Conservation (phyloP, 2,329 filamentous ascomycete genomes). For the Shiraia bambusicola region DNA sequence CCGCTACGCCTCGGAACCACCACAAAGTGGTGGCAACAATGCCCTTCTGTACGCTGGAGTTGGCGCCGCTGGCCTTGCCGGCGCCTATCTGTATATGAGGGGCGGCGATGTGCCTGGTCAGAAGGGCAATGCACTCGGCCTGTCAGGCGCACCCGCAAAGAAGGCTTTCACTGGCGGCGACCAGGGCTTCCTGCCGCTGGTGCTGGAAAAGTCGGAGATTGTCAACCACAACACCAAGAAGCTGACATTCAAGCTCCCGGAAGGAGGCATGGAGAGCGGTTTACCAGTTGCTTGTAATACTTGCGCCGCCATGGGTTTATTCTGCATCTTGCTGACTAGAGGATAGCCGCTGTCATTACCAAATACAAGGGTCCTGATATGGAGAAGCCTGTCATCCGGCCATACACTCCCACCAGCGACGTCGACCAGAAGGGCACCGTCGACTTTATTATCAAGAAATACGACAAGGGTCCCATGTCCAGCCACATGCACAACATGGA, state of each 20-base stretch:
- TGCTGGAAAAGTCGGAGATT: slow-evolving; percentile 73
- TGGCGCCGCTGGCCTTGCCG: slow-evolving; percentile 60
- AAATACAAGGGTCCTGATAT: slow-evolving; percentile 84
- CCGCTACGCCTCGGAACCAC: slow-evolving; percentile 69
- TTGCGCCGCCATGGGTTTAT: neutral
- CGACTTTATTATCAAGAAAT: slow-evolving; percentile 89
- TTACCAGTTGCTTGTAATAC: slow-evolving; percentile 71
- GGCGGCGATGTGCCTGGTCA: slow-evolving; percentile 30
- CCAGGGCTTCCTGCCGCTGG: slow-evolving; percentile 82
- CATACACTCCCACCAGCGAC: slow-evolving; percentile 90
- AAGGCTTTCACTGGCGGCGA: slow-evolving; percentile 76
- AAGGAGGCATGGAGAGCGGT: slow-evolving; percentile 81
- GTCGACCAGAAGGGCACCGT: slow-evolving; percentile 79
- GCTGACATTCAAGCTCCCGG: slow-evolving; percentile 82
- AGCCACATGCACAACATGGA: slow-evolving; percentile 81
- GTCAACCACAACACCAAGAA: slow-evolving; percentile 96
- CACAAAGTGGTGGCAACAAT: slow-evolving; percentile 53
- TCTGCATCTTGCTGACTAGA: neutral
- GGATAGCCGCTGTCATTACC: slow-evolving; percentile 72
- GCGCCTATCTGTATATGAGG: slow-evolving; percentile 53
- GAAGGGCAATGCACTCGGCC: slow-evolving; percentile 34
- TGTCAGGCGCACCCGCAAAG: slow-evolving; percentile 46
- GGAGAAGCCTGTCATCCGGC: slow-evolving; percentile 83
- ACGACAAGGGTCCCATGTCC: slow-evolving; percentile 89
- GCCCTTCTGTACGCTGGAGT: slow-evolving; percentile 59